Conservation (phyloP, 805 yeast genomes). For the Sugiyamaella mastotermitis region DNA sequence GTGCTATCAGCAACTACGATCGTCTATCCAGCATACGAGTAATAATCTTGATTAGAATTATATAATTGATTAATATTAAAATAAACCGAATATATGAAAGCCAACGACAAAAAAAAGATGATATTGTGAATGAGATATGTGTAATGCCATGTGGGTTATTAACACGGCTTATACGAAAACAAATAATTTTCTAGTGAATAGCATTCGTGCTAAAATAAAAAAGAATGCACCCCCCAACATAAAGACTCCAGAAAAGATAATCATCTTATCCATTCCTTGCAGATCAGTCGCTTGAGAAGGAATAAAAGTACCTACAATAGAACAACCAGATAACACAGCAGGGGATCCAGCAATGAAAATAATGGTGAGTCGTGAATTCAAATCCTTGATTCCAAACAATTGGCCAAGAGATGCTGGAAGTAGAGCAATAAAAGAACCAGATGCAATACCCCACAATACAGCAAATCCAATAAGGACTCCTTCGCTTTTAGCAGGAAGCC, state of each 20-base stretch:
- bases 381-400: constrained; percentile 30
- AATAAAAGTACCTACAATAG: constrained; percentile 32
- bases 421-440: constrained; percentile 32
- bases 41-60: no score
- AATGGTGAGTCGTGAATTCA: constrained; percentile 28
- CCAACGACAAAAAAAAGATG: no score
- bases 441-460: constrained; percentile 27
- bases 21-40: no score
- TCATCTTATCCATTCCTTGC: constrained; percentile 24
- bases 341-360: constrained; percentile 28
- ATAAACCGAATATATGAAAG: no score
- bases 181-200: constrained; percentile 13
- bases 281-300: constrained; percentile 19
- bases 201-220: constrained; percentile 14
- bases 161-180: constrained; percentile 20
- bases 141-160: no score
- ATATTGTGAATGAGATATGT: no score
- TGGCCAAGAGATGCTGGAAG: constrained; percentile 32
- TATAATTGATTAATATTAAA: no score
- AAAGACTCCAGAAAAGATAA: constrained; percentile 30
- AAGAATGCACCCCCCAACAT: constrained; percentile 20
- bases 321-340: constrained; percentile 32
- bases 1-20: no score
- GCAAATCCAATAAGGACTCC: constrained; percentile 28
- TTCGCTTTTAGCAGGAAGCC: constrained; percentile 29